Evolutionary conservation across 345 rosid genomes (phyloP), one percentile per base, ranked within the genome.

Genomic region (Syzygium grande): DNA sequence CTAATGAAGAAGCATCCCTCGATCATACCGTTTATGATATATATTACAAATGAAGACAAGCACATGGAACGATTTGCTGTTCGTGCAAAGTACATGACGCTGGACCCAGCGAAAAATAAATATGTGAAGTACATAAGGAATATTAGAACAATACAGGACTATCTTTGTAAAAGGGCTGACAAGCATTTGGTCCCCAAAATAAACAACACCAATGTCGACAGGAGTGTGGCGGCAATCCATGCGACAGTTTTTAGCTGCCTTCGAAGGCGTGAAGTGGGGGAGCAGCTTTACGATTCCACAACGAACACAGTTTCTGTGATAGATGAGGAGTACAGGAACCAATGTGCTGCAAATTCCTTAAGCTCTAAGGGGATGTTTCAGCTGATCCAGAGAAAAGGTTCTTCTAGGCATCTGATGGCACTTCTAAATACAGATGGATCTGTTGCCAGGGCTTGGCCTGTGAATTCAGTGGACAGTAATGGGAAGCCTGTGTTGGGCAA

Each of bases 1-100:
- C 96, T 98, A 86, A 98, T 97, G 99, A 98, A 96, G 91, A 96
- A 97, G 89, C 99, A 98, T 91, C 99, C 99, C 63, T 98, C 99
- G 4, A 96, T 98, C 16, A 92, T 97, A 91, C 99, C 99, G 7
- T 97, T 98, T 90, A 98, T 98, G 99, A 94, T 98, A 86, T 95
- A 98, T 91, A 98, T 98, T 61, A 87, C 98, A 8, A 98, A 94
- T 87, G 99, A 98, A 92, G 98, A 96, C 89, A 98, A 98, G 91
- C 99, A 98, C 92, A 91, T 98, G 94, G 99, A 98, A 89, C 91
- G 99, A 46, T 98, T 98, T 87, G 99, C 99, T 2, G 99, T 98
- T 25, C 97, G 99, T 87, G 99, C 99, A 7, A 98, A 98, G 94
- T 98, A 98, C 92, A 98, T 98, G 99, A 97, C 99, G 0, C 87